phyloP scores from a whole-genome alignment of 345 rosid genomes.

The Gossypium ekmanianum region DNA sequence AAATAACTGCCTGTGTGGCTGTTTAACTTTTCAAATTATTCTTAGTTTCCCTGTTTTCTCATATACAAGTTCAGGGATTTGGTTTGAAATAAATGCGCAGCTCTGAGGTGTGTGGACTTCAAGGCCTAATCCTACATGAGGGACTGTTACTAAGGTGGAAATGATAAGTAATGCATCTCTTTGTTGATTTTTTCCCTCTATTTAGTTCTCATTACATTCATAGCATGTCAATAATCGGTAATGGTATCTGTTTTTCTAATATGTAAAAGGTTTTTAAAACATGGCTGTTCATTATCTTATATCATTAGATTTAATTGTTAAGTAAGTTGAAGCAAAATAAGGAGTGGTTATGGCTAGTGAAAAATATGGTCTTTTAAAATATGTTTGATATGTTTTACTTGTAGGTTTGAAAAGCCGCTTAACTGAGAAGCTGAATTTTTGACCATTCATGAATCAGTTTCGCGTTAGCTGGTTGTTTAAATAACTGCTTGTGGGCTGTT shows the following conservation, averaged over 20 bases:
- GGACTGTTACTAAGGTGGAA: neutral
- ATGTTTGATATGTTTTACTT: neutral
- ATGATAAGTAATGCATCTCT: neutral
- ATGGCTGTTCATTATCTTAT: neutral
- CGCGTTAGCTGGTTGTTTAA: neutral
- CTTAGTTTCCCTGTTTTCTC: neutral
- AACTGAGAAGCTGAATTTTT: neutral
- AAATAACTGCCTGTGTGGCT: neutral
- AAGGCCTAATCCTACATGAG: neutral
- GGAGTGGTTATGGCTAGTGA: neutral
- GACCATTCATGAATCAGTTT: neutral
- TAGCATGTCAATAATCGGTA: neutral
- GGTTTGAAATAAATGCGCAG: neutral
- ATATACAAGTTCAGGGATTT: neutral
- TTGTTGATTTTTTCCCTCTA: neutral
- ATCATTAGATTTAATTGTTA: neutral
- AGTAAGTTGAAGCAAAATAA: slow-evolving; percentile 32
- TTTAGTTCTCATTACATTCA: neutral
- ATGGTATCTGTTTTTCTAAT: neutral
- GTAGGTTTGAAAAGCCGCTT: neutral
- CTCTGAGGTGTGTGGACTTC: neutral
- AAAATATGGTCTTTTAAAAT: slow-evolving; percentile 13
- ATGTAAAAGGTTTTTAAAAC: neutral
- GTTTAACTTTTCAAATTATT: neutral
- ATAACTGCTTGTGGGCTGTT: neutral